Percentiles rank a stretch among this genome's conserved stretches.
phyloP scores from a whole-genome alignment of 345 rosid species.

The Carallia pectinifolia region DNA sequence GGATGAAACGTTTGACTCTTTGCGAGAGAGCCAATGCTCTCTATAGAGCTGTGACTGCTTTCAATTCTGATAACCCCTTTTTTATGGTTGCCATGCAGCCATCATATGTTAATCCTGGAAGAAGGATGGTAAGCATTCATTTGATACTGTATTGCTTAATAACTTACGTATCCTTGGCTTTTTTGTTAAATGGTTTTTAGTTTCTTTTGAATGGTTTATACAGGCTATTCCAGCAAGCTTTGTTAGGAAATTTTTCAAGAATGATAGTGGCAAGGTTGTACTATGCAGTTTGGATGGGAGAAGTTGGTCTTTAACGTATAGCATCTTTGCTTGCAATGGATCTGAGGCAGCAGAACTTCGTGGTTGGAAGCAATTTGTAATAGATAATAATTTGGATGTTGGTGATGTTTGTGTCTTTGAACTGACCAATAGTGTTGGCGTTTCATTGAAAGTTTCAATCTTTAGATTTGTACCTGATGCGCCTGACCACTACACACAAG shows the following conservation, averaged over 20 bases:
- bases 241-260: constrained; percentile 3
- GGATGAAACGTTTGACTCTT: background rate
- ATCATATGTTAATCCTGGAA: constrained; percentile 2
- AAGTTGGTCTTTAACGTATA: constrained; percentile 6
- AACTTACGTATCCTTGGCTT: too few species aligned
- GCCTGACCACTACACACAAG: too few species aligned
- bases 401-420: too few species aligned
- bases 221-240: constrained; percentile 17
- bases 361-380: constrained; percentile 22
- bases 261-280: background rate
- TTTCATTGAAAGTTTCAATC: too few species aligned
- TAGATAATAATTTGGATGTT: too few species aligned
- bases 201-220: background rate
- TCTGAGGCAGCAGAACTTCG: background rate
- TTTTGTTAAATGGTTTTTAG: background rate
- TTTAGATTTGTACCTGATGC: too few species aligned
- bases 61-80: constrained; percentile 19
- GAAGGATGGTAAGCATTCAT: constrained; percentile 7
- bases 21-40: constrained; percentile 7
- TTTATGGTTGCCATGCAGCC: constrained; percentile 16
- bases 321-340: too few species aligned
- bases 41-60: constrained; percentile 3
- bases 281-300: constrained; percentile 1
- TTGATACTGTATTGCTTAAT: background rate
- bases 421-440: too few species aligned